These are phyloP conservation scores for Lizonia empirigonia DNA, from an alignment of 2,329 filamentous ascomycete genomes.

Conservation along the genomic window DNA sequence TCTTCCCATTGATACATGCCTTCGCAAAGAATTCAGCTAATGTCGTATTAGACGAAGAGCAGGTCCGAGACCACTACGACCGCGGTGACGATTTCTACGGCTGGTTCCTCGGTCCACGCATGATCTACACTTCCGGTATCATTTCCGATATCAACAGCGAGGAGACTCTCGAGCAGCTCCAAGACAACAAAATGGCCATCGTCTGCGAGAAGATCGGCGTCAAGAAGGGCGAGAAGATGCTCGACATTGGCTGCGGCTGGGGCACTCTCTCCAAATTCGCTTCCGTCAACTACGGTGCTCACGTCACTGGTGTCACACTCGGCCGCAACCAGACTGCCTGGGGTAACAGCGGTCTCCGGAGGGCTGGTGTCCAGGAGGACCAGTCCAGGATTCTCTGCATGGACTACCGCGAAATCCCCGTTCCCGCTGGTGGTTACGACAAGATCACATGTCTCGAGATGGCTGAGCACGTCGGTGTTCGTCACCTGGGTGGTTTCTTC, in stretches of 20 bases:
- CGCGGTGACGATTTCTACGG: constrained; percentile 97
- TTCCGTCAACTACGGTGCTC: constrained; percentile 86
- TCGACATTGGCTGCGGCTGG: constrained; percentile 98
- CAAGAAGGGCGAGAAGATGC: constrained; percentile 77
- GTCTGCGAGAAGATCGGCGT: constrained; percentile 96
- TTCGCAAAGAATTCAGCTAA: constrained; percentile 31
- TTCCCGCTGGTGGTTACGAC: constrained; percentile 78
- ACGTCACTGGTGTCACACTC: constrained; percentile 87
- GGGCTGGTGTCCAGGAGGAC: constrained; percentile 78
- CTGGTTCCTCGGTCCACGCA: constrained; percentile 97
- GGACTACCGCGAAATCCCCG: constrained; percentile 94
- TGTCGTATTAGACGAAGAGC: constrained; percentile 77
- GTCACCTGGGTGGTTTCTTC: constrained; percentile 81
- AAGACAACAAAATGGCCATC: constrained; percentile 95
- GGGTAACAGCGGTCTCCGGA: constrained; percentile 89
- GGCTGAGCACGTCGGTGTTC: constrained; percentile 97
- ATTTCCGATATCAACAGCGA: constrained; percentile 87
- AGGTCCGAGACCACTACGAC: constrained; percentile 97
- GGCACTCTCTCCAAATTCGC: constrained; percentile 94
- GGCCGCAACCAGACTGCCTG: constrained; percentile 96
- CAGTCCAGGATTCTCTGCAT: constrained; percentile 94
- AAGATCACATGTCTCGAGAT: constrained; percentile 98
- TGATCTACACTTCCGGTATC: constrained; percentile 97
- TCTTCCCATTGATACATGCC: neutral
- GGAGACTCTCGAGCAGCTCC: constrained; percentile 90